Percentiles rank a stretch among this genome's conserved stretches.
Conservation (phyloP, 257 asterid genomes). For the Coffea eugenioides region DNA sequence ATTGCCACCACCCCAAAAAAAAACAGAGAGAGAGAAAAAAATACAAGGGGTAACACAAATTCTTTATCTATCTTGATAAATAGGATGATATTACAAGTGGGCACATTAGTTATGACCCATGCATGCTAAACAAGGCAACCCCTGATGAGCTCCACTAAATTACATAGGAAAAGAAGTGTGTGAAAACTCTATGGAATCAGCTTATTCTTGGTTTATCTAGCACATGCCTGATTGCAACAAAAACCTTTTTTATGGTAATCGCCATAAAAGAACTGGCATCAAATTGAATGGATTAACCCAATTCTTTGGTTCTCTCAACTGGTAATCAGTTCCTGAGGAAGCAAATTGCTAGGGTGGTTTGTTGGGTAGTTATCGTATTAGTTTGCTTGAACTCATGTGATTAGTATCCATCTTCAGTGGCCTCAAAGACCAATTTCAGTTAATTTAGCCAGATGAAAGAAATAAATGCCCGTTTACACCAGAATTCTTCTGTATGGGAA, state of each 20-base stretch:
- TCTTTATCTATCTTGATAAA: neutral
- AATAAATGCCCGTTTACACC: neutral
- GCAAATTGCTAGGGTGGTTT: neutral
- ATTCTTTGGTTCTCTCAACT: neutral
- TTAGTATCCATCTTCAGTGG: neutral
- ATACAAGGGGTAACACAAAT: neutral
- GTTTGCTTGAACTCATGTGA: neutral
- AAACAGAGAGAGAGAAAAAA: neutral
- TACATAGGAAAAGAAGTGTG: neutral
- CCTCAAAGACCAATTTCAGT: neutral
- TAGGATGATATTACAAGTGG: neutral
- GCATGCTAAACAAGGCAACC: neutral
- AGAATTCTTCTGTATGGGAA: neutral
- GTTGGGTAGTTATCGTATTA: neutral
- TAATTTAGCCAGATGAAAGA: neutral
- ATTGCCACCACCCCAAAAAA: neutral
- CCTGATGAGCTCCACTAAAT: neutral
- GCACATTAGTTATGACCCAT: neutral
- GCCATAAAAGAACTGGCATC: neutral
- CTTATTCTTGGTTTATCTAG: neutral
- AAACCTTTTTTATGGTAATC: neutral
- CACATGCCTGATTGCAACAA: neutral
- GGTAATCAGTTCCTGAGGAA: neutral
- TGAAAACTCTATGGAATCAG: neutral
- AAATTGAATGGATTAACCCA: neutral